These are phyloP conservation scores for Elsinoe perseae DNA, from an alignment of 2,329 filamentous ascomycete genomes.

Conservation along the genomic window DNA sequence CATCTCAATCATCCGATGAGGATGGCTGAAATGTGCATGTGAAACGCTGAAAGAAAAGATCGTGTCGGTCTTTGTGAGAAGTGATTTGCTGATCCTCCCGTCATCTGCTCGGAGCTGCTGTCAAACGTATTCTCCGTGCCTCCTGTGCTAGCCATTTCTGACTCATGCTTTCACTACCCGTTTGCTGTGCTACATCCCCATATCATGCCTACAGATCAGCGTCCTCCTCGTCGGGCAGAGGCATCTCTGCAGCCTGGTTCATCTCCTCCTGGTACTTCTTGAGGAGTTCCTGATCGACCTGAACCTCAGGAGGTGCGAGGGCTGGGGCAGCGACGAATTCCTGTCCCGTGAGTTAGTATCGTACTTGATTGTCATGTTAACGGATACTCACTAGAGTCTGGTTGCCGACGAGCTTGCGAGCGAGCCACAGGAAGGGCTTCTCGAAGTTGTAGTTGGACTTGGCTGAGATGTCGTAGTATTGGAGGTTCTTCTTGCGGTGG, in stretches of 20 bases:
- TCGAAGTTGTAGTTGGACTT: conserved; percentile 99
- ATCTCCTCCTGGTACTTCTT: conserved; percentile 84
- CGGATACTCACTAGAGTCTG: conserved; percentile 59
- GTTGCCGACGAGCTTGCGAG: conserved; percentile 96
- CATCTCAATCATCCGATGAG: not conserved
- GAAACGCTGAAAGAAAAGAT: conserved; percentile 14
- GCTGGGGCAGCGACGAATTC: conserved; percentile 95
- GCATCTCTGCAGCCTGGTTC: conserved; percentile 67
- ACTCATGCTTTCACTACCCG: not conserved
- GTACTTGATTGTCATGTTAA: not conserved
- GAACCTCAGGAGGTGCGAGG: conserved; percentile 85
- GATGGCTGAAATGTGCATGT: conserved; percentile 4
- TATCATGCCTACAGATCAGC: conserved; percentile 47
- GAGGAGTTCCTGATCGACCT: conserved; percentile 77
- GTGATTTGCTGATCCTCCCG: conserved; percentile 7
- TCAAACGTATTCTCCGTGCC: not conserved
- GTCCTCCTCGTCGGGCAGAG: conserved; percentile 92
- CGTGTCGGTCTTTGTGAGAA: not conserved
- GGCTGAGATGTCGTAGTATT: conserved; percentile 99
- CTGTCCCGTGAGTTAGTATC: conserved; percentile 41
- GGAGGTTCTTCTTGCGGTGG: conserved; percentile 99
- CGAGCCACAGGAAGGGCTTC: conserved; percentile 99
- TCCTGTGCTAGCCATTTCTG: not conserved
- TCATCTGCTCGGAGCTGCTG: not conserved
- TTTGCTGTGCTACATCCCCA: not conserved